Evolutionary conservation across 257 asterid species (phyloP).

Genomic region (Solanum bulbocastanum): DNA sequence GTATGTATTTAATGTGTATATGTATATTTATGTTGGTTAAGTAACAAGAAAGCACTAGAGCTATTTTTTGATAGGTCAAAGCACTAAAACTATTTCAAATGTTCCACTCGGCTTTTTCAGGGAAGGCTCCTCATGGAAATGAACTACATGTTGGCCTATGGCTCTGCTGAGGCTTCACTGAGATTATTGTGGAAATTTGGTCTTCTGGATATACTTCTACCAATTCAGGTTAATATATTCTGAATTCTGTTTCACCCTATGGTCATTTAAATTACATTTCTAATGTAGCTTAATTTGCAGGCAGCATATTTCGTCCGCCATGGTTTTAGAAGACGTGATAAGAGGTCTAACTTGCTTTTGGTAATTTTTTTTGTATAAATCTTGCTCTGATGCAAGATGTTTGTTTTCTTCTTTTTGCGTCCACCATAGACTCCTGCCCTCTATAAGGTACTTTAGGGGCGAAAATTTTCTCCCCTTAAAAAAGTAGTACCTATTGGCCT

Average conservation of each 20-base stretch:
- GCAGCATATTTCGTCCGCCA: constrained; percentile 20
- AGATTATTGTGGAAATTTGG: constrained; percentile 28
- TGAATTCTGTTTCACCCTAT: background rate
- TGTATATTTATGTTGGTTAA: background rate
- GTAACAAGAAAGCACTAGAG: background rate
- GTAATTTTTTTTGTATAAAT: background rate
- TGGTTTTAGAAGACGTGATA: constrained; percentile 21
- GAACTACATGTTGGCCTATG: constrained; percentile 29
- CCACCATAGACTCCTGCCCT: background rate
- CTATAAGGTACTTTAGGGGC: background rate
- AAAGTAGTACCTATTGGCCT: background rate
- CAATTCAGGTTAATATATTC: constrained; percentile 10
- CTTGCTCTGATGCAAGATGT: background rate
- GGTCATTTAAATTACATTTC: background rate
- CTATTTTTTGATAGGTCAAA: background rate
- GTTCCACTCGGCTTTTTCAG: background rate
- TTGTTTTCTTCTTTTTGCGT: background rate
- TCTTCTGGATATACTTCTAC: constrained; percentile 21
- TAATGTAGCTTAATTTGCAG: constrained; percentile 6
- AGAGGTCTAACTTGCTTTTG: constrained; percentile 28
- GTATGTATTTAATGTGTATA: background rate
- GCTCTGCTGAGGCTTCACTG: constrained; percentile 27
- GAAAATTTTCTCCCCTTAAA: background rate
- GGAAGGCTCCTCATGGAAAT: constrained; percentile 29
- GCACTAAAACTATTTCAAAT: background rate